A percentile compares a stretch with the other conserved stretches of the same genome.
Conservation (phyloP, 2,329 filamentous ascomycete species). For the Monilinia aucupariae region DNA sequence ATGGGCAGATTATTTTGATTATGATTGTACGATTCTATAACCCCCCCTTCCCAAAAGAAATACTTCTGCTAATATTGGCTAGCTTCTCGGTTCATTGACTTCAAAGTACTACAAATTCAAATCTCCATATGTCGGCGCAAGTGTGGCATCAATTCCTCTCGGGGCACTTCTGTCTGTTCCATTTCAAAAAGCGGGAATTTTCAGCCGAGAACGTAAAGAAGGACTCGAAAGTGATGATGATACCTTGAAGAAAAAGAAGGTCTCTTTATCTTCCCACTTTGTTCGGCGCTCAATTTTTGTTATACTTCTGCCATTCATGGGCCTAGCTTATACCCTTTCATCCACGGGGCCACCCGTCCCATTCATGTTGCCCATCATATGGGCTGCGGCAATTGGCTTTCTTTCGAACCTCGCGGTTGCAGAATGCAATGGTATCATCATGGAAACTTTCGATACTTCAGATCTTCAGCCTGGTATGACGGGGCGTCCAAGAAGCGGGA, state of each 20-base stretch:
- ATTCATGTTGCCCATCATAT: conserved; percentile 58
- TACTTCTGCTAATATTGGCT: conserved; percentile 20
- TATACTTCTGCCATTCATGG: conserved; percentile 59
- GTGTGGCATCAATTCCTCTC: conserved; percentile 59
- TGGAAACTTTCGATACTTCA: conserved; percentile 78
- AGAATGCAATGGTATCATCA: conserved; percentile 70
- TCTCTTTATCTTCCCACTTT: conserved; percentile 68
- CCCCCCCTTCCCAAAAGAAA: conserved; percentile 2
- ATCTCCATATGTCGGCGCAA: conserved; percentile 61
- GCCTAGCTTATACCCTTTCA: conserved; percentile 61
- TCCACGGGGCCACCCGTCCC: conserved; percentile 57
- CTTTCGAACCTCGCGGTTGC: conserved; percentile 67
- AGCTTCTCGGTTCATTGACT: conserved; percentile 63
- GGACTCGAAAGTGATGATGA: conserved; percentile 59
- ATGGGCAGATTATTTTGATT: conserved; percentile 67
- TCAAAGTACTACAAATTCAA: conserved; percentile 62
- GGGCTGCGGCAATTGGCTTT: conserved; percentile 63
- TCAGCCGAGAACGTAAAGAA: conserved; percentile 58
- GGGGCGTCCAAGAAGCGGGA: conserved; percentile 42
- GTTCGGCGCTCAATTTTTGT: conserved; percentile 64
- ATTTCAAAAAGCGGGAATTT: conserved; percentile 64
- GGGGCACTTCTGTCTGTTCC: conserved; percentile 66
- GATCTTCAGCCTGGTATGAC: conserved; percentile 70
- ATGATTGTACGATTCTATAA: conserved; percentile 51
- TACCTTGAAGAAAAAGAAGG: conserved; percentile 53